phyloP scores from a whole-genome alignment of 192 early-diverging fungal genomes.

The Coemansia sp. region DNA sequence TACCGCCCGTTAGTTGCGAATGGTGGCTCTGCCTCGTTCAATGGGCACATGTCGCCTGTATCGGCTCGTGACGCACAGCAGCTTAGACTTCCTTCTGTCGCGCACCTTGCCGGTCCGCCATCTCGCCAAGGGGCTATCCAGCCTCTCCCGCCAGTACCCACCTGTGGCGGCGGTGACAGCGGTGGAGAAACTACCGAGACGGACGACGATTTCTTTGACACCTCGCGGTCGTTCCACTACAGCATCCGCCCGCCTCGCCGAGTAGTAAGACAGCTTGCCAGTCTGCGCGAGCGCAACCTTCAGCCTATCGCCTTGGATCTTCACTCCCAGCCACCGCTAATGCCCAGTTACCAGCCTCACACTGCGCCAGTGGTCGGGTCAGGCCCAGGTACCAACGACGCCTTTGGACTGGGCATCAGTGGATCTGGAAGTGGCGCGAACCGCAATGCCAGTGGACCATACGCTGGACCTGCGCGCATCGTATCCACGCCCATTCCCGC shows the following conservation, averaged over 20 bases:
- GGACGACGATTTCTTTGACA: conserved; percentile 50
- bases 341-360: conserved; percentile 8
- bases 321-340: background rate
- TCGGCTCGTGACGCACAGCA: background rate
- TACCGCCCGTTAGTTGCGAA: background rate
- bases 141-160: background rate
- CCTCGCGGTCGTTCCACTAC: conserved; percentile 22
- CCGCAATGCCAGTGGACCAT: background rate
- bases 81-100: background rate
- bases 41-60: background rate
- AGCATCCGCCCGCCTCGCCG: conserved; percentile 41
- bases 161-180: conserved; percentile 11
- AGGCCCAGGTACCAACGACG: background rate
- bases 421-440: background rate
- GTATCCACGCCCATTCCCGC: conserved; percentile 33
- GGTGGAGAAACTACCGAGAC: conserved; percentile 48
- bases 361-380: conserved; percentile 24
- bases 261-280: conserved; percentile 39
- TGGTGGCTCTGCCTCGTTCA: background rate
- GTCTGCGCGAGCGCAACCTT: conserved; percentile 26
- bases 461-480: conserved; percentile 13
- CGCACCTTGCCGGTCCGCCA: background rate
- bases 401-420: conserved; percentile 38
- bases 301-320: conserved; percentile 28
- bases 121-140: background rate